Evolutionary conservation across 2,329 filamentous ascomycete species (phyloP).

Genomic region (Aspergillus jensenii): DNA sequence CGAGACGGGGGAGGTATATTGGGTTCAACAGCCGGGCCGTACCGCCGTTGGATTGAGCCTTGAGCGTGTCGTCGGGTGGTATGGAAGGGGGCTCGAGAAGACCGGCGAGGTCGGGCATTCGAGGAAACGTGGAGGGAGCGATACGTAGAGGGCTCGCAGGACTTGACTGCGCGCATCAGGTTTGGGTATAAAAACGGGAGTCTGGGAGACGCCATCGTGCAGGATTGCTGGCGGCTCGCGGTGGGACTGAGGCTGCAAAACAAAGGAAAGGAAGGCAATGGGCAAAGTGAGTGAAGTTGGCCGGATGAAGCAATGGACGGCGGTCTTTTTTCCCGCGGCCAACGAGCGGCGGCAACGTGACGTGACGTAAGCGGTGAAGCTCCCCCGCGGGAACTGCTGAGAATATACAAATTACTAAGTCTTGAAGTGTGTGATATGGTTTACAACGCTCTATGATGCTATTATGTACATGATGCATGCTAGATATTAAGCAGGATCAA

Average conservation of each 20-base stretch:
- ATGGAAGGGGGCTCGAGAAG: conserved; percentile 32
- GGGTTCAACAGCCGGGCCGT: conserved; percentile 46
- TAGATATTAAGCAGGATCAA: conserved; percentile 8
- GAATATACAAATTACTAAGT: too few relatives aligned
- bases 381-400: conserved; percentile 17
- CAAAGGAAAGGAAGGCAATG: conserved; percentile 3
- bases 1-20: conserved; percentile 39
- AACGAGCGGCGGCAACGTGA: conserved; percentile 21
- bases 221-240: neutral
- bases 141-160: conserved; percentile 47
- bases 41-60: conserved; percentile 45
- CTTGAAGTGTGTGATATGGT: neutral
- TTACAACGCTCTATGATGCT: conserved; percentile 2
- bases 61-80: conserved; percentile 36
- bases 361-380: conserved; percentile 28
- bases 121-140: conserved; percentile 41
- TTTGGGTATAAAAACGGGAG: conserved; percentile 70
- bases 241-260: conserved; percentile 8
- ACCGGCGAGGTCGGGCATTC: conserved; percentile 19
- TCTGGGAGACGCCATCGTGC: conserved; percentile 60
- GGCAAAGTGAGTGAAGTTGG: neutral
- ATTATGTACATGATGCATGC: conserved; percentile 3
- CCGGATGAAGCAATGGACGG: conserved; percentile 5
- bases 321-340: conserved; percentile 25
- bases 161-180: conserved; percentile 58